These are phyloP conservation scores for Acanthamoeba pearcei DNA, from an alignment of 208 protist species.

Conservation along the genomic window DNA sequence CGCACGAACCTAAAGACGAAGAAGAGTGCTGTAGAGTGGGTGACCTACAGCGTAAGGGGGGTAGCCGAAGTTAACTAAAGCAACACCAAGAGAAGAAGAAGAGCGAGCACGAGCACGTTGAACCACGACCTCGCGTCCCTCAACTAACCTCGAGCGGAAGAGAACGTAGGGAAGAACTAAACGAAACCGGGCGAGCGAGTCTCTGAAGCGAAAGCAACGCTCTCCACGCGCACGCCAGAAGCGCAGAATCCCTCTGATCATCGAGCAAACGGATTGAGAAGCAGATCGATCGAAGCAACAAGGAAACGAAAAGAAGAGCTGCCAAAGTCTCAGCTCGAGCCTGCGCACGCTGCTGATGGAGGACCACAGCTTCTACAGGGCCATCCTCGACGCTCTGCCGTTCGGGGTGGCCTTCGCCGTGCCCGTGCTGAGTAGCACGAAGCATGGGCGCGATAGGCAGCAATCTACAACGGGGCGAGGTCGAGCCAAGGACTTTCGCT, in stretches of 20 bases:
- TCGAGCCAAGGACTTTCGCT: slow-evolving; percentile 9
- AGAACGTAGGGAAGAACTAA: no score
- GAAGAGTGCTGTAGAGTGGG: background rate
- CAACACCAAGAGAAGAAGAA: background rate
- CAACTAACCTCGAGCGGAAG: no score
- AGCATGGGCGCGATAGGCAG: background rate
- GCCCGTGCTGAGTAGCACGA: background rate
- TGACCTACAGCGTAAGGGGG: background rate
- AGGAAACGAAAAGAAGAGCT: background rate
- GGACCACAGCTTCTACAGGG: background rate
- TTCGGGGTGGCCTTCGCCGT: slow-evolving; percentile 58
- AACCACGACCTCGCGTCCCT: background rate
- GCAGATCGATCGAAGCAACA: background rate
- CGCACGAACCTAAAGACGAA: background rate
- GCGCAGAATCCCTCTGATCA: background rate
- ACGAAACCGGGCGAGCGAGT: no score
- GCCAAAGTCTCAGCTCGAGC: background rate
- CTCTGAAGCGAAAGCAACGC: no score
- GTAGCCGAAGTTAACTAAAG: background rate
- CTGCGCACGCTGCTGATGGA: background rate
- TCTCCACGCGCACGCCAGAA: no score
- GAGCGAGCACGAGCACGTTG: background rate
- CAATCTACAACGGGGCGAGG: background rate
- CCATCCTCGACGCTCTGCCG: slow-evolving; percentile 12
- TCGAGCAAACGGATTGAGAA: background rate